A percentile compares a stretch with the other conserved stretches of the same genome.
phyloP scores from a whole-genome alignment of 352 stramenopile species.

The Blastocystis sp. region DNA sequence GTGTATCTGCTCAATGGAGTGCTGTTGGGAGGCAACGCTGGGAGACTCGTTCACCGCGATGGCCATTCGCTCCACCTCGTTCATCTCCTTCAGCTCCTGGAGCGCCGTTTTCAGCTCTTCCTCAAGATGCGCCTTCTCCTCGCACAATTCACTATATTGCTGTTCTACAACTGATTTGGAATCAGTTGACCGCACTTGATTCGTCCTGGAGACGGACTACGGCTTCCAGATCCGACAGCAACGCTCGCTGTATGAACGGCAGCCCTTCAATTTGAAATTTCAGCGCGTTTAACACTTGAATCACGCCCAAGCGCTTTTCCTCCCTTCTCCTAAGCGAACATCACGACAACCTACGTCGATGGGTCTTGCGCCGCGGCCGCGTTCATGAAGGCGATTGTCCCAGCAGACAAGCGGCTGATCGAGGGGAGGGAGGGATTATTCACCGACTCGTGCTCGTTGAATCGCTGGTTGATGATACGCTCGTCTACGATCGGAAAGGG shows the following conservation, averaged over 20 bases:
- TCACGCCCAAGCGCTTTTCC: background rate
- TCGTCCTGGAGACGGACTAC: conserved; percentile 9
- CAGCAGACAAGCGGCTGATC: background rate
- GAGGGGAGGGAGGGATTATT: conserved; percentile 36
- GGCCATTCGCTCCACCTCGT: conserved; percentile 31
- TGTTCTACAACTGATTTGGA: background rate
- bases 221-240: conserved; percentile 24
- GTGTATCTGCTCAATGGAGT: background rate
- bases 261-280: conserved; percentile 36
- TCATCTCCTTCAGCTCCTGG: conserved; percentile 39
- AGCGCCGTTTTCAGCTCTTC: conserved; percentile 22
- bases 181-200: background rate
- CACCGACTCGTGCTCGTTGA: conserved; percentile 47
- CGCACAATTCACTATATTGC: conserved; percentile 5
- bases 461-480: conserved; percentile 30
- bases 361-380: background rate
- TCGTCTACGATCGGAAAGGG: background rate
- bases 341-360: background rate
- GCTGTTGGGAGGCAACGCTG: background rate
- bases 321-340: background rate
- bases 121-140: conserved; percentile 31
- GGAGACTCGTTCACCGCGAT: conserved; percentile 35
- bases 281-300: conserved; percentile 4
- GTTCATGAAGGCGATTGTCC: conserved; percentile 24
- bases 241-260: background rate